Conservation (phyloP, 192 early-diverging fungal genomes). For the Dissophora globulifera region DNA sequence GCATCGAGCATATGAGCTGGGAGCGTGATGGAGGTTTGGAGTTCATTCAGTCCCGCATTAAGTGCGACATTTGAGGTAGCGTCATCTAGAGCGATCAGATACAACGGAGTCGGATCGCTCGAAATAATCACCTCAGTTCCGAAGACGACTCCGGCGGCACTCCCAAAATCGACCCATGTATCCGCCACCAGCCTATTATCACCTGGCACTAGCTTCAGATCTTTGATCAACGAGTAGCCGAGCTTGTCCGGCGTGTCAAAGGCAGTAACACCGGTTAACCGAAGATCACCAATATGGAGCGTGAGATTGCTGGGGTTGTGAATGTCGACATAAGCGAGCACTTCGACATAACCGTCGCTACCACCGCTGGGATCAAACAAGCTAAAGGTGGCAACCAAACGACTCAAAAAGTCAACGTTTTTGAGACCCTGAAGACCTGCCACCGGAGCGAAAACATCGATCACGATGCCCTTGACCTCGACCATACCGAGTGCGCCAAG, state of each 20-base stretch:
- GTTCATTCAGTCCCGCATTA: too few species aligned
- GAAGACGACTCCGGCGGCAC: too few species aligned
- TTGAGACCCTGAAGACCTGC: slow-evolving; percentile 39
- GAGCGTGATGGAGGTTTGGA: neutral
- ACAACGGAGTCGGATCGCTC: too few species aligned
- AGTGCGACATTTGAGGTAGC: too few species aligned
- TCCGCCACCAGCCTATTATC: too few species aligned
- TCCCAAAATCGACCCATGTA: too few species aligned
- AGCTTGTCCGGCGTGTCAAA: neutral
- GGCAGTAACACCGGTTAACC: neutral
- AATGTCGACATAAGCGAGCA: slow-evolving; percentile 6
- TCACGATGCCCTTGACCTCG: slow-evolving; percentile 45
- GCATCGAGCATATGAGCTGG: neutral
- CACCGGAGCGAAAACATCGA: slow-evolving; percentile 50
- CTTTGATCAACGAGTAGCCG: neutral
- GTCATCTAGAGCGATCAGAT: too few species aligned
- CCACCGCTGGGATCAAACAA: too few species aligned
- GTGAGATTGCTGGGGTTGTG: slow-evolving; percentile 48
- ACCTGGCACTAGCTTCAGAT: slow-evolving; percentile 16
- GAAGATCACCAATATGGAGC: slow-evolving; percentile 19
- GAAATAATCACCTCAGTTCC: too few species aligned
- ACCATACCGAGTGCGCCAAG: slow-evolving; percentile 52
- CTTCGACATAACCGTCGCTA: neutral
- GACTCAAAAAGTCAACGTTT: slow-evolving; percentile 6
- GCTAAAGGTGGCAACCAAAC: neutral